Conservation (phyloP, 768 basidiomycete genomes). For the Infundibulicybe gibba region DNA sequence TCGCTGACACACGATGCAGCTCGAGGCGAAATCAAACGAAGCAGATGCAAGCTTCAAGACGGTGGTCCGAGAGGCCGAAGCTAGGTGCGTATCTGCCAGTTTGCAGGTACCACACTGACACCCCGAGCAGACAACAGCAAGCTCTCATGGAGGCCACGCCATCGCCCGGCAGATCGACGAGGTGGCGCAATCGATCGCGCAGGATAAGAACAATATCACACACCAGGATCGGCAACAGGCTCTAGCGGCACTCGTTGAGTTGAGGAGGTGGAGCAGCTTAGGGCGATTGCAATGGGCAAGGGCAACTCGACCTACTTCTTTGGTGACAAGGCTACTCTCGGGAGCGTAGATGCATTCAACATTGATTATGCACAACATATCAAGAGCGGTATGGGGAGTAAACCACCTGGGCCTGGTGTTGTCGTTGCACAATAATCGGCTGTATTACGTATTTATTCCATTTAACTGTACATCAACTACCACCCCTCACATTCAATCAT, state of each 20-base stretch:
- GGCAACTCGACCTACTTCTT: conserved; percentile 60
- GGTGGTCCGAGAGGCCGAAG: conserved; percentile 49
- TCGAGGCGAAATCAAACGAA: conserved; percentile 49
- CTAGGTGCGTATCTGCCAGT: conserved; percentile 21
- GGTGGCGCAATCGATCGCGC: conserved; percentile 37
- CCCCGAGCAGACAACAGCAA: conserved; percentile 30
- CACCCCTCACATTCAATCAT: conserved; percentile 28
- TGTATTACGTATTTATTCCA: no score
- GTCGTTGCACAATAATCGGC: no score
- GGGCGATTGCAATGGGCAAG: conserved; percentile 44
- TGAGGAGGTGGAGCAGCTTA: conserved; percentile 49
- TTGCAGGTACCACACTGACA: neutral
- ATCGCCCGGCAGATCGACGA: conserved; percentile 45
- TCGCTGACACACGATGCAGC: conserved; percentile 13
- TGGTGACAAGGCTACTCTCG: conserved; percentile 35
- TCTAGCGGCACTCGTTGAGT: conserved; percentile 39
- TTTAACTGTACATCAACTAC: no score
- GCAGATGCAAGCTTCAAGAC: conserved; percentile 52
- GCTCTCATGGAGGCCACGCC: conserved; percentile 42
- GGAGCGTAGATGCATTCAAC: conserved; percentile 36
- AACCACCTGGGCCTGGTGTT: no score
- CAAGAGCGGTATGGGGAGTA: conserved; percentile 25
- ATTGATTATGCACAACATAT: conserved; percentile 47
- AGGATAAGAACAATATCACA: conserved; percentile 21
- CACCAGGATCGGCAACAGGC: conserved; percentile 34